Evolutionary conservation across 352 stramenopile genomes (phyloP), one percentile per base, ranked within the genome.

Genomic region (Phytopythium vexans): DNA sequence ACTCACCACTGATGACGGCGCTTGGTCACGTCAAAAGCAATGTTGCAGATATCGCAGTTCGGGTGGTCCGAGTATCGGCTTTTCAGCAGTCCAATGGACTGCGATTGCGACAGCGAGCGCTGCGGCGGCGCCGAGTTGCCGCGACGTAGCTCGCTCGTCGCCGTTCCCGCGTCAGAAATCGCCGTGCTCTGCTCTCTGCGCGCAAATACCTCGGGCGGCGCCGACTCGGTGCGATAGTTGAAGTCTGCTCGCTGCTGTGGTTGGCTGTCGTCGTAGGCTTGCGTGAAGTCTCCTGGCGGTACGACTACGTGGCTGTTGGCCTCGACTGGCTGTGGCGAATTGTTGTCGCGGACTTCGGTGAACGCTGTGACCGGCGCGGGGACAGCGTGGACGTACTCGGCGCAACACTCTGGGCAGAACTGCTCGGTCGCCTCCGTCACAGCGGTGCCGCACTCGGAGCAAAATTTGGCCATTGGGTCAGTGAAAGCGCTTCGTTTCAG

Each of bases 11-110:
- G 76, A 36, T 89, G 78, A 10, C 78, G 74, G 16, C 71, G 71
- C 50, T 84, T 86, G 27, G 73, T 80, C 48, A 89, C 63, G 38
- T 89, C 78, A 46, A 89, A 89, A 27, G 38, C 39, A 27, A 78
- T 49, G 34, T 51, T 59, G 62, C 78, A 89, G n/a, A 88, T 57
- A 43, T 88, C 76, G 66, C 76, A 88, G 48, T 81, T 83, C 3
- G 79, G 79, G 40, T 89, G 76, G 50, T 85, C 68, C 7, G 66
- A 58, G 57, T 89, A 89, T 11, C 76, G 76, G 1, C 63, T 48
- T 10, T 47, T 72, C 16, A 83, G 53, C 21, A 85, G 54, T 3
- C 73, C 71, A 31, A 42, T 56, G 3, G 49, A 44, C 51, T 49
- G 33, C 9, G 58, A 37, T 37, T 52, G 21, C 14, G 45, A 51